Evolutionary conservation across 192 early-diverging fungal species (phyloP).

Genomic region (Coemansia sp.): DNA sequence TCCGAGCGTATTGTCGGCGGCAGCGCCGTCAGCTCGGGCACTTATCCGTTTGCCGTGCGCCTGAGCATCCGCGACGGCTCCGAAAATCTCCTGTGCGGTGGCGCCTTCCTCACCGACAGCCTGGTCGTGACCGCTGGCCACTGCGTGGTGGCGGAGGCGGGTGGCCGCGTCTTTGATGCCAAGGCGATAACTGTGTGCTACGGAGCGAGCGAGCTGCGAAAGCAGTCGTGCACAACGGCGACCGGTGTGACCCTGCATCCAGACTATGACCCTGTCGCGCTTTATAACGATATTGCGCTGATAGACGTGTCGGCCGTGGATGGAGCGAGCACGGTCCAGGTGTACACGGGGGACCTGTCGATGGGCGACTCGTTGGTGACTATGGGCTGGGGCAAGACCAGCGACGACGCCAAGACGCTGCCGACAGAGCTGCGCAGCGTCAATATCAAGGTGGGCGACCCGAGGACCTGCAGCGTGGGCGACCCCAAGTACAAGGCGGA

Average conservation of each 20-base stretch:
- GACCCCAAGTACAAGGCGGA: constrained; percentile 13
- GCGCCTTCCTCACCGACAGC: constrained; percentile 21
- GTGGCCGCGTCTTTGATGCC: constrained; percentile 6
- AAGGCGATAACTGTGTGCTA: constrained; percentile 34
- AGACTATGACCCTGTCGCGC: constrained; percentile 12
- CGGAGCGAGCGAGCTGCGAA: constrained; percentile 10
- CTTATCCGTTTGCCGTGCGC: constrained; percentile 35
- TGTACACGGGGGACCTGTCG: constrained; percentile 23
- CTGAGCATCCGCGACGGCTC: constrained; percentile 17
- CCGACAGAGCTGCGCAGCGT: constrained; percentile 20
- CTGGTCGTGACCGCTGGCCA: constrained; percentile 41
- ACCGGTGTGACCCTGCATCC: constrained; percentile 22
- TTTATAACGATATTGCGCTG: constrained; percentile 40
- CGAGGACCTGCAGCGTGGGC: constrained; percentile 10
- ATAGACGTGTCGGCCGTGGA: constrained; percentile 15
- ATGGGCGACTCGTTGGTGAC: constrained; percentile 20
- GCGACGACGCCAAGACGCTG: constrained; percentile 6
- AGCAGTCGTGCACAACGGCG: constrained; percentile 15
- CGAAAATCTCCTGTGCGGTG: constrained; percentile 31
- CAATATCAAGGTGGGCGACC: constrained; percentile 18
- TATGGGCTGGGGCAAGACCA: constrained; percentile 47
- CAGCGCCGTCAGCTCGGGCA: neutral
- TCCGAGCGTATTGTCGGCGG: constrained; percentile 38
- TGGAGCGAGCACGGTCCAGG: neutral
- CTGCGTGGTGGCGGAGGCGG: constrained; percentile 26